Percentiles rank a stretch among this genome's conserved stretches.
Evolutionary conservation across 2,329 filamentous ascomycete genomes (phyloP).

Genomic region (Metarhizium humberi): DNA sequence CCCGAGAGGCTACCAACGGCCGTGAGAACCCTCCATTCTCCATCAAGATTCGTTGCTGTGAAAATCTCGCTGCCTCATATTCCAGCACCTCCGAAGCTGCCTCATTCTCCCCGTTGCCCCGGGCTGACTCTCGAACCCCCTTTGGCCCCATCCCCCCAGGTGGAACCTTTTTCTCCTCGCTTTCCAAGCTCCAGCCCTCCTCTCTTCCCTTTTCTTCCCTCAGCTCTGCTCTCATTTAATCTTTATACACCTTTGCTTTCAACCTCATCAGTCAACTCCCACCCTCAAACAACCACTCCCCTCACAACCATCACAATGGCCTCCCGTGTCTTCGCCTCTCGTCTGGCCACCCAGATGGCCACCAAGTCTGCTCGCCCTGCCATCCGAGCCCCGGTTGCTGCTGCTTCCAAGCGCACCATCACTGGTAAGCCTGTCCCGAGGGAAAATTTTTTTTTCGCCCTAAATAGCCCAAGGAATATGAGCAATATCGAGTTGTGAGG

Average conservation of each 20-base stretch:
- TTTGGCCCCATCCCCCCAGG: constrained; percentile 17
- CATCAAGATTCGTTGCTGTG: constrained; percentile 16
- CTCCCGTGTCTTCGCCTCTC: constrained; percentile 68
- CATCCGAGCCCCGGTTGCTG: constrained; percentile 53
- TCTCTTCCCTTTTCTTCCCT: constrained; percentile 31
- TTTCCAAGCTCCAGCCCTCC: constrained; percentile 25
- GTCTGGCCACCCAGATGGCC: constrained; percentile 69
- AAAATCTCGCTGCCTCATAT: constrained; percentile 21
- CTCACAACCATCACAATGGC: constrained; percentile 63
- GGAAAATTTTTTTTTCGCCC: constrained; percentile 22
- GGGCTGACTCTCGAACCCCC: constrained; percentile 25
- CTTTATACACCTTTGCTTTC: constrained; percentile 24
- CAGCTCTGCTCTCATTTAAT: constrained; percentile 21
- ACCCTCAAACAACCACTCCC: constrained; percentile 15
- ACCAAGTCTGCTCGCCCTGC: constrained; percentile 71
- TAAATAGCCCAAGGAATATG: constrained; percentile 4
- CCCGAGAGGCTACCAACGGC: constrained; percentile 21
- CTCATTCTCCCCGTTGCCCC: constrained; percentile 23
- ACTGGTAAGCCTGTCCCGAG: constrained; percentile 46
- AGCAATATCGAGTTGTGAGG: constrained; percentile 15
- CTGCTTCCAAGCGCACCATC: constrained; percentile 67
- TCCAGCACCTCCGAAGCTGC: constrained; percentile 6
- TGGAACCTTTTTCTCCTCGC: constrained; percentile 25
- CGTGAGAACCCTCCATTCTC: constrained; percentile 9
- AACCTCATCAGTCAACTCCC: constrained; percentile 22